phyloP scores from a whole-genome alignment of 1,284 basidiomycete genomes.

The Baeospora myosura region DNA sequence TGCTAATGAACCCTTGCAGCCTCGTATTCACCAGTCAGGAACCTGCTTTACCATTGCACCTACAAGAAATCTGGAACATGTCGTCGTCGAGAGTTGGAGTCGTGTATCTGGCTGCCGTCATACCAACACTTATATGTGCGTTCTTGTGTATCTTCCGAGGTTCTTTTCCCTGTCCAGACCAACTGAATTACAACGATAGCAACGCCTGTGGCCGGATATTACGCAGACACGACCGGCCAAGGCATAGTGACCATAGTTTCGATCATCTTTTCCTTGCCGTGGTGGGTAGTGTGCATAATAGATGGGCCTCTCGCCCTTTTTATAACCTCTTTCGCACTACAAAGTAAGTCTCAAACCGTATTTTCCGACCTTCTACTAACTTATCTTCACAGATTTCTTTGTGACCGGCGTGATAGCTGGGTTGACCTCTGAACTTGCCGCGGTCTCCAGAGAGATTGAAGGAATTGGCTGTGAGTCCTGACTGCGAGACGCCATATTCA shows the following conservation, averaged over 20 bases:
- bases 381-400: conserved; percentile 45
- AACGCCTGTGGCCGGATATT: conserved; percentile 53
- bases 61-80: conserved; percentile 56
- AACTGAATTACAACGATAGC: conserved; percentile 37
- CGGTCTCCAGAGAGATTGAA: conserved; percentile 43
- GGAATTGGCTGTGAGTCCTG: conserved; percentile 58
- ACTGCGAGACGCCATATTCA: conserved; percentile 10
- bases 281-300: conserved; percentile 56
- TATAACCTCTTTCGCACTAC: conserved; percentile 48
- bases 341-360: conserved; percentile 34
- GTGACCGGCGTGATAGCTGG: conserved; percentile 50
- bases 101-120: conserved; percentile 62
- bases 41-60: conserved; percentile 60
- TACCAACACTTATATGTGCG: conserved; percentile 62
- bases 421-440: conserved; percentile 56
- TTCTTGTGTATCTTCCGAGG: conserved; percentile 3
- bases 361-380: background rate
- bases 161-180: conserved; percentile 4
- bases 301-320: conserved; percentile 50
- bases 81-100: conserved; percentile 58
- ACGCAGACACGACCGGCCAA: conserved; percentile 55
- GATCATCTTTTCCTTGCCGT: conserved; percentile 54
- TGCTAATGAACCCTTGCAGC: conserved; percentile 25
- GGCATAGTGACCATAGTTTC: conserved; percentile 47
- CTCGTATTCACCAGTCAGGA: conserved; percentile 49